Evolutionary conservation across 176 grass and related monocot genomes (phyloP), one percentile per base, ranked within the genome.

Genomic region (Oropetium thomaeum): DNA sequence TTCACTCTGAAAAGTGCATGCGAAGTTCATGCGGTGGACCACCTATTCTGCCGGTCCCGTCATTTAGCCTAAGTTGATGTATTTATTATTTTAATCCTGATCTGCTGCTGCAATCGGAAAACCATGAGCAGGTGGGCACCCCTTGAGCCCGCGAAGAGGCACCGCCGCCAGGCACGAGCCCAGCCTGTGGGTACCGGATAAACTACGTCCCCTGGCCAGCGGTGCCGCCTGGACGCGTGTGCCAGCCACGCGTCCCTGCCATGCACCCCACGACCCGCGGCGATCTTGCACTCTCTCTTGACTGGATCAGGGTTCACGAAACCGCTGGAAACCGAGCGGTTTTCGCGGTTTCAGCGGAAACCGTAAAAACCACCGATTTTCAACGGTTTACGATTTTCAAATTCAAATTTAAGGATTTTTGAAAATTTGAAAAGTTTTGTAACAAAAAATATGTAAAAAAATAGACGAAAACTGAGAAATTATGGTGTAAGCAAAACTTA

Each of bases 141-240:
- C n/a, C 58, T 48, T 76, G 72, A 5, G 55, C 17, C 35, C 34
- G 57, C 58, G 2, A 34, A 69, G 4, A 28, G 79, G 58, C 79
- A 82, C 26, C 10, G 5, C 16, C 2, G 44, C 45, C n/a, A n/a
- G n/a, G 30, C 73, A 79, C 74, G 67, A 53, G 53, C 40, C 40
- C 40, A 42, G 40, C 40, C 29, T 41, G 75, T 79, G 74, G 47
- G 13, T 34, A 59, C 0, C 3, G 20, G 62, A 27, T 37, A 72
- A 65, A 71, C 82, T 30, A 26, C 3, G 48, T 5, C 41, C 8
- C 28, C 22, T 8, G 60, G 16, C 76, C 62, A 65, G 9, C 61
- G 8, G 31, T 25, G 51, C 38, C 49, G 54, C 58, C 31, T 34
- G 77, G 19, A 20, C 33, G 77, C 70, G 79, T 47, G 84, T 75